Evolutionary conservation across 2,329 filamentous ascomycete genomes (phyloP), one percentile per base, ranked within the genome.

Genomic region (Chrysosporium queenslandicum): DNA sequence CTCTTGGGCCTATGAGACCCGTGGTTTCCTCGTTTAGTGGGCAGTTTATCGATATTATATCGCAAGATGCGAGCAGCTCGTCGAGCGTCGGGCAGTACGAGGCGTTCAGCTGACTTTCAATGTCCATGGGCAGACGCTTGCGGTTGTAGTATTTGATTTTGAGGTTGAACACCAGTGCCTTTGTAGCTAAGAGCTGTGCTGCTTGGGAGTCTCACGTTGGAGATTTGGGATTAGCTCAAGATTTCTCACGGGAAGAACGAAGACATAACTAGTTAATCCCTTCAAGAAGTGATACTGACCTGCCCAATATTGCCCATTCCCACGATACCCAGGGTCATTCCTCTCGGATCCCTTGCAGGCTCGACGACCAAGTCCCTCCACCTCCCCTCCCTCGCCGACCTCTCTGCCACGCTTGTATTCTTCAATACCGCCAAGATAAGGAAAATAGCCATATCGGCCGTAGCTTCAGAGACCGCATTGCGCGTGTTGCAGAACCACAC

Each of bases 401-500:
- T 67, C 57, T 75, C 71, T 2, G 68, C 68, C 0, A 63, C 59
- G 2, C 60, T 68, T 0, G 73, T 68, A 53, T 79, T 73, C 47
- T 75, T 71, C 18, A 79, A 58, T 0, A 71, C 61, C 1, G 71
- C 73, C 49, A 75, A 69, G 43, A 67, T 71, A 54, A 73, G 63
- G 59, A 74, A 75, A n/a, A 76, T 64, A 8, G 76, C 71, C 69
- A 76, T 74, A 40, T 76, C 74, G 0, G 74, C 74, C 0, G 73
- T 77, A 1, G 77, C 74, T 52, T 80, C 73, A 0, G 76, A 71
- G 0, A 76, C 76, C 0, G 76, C 77, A 54, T 80, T 70, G 2
- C 74, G 61, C 0, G 72, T 71, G 56, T 78, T 80, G 64, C 75
- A 80, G 58, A 81, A 79, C 63, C 68, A 75, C 23, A 80, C 71